Conservation (phyloP, 345 rosid genomes). For the Eucalyptus curtisii region DNA sequence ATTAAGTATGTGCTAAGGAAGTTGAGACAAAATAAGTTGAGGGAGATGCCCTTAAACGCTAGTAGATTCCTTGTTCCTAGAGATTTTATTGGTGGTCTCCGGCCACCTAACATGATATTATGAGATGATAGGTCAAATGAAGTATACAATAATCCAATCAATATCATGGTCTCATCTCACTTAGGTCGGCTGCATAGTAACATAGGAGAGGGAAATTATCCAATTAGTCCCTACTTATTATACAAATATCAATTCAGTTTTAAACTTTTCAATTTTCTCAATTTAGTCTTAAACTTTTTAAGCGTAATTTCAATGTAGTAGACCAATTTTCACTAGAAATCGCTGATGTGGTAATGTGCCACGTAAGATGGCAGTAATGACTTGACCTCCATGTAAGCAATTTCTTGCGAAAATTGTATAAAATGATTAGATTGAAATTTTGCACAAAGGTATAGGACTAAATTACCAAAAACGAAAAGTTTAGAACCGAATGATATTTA, state of each 20-base stretch:
- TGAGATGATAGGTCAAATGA: not conserved
- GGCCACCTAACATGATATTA: not conserved
- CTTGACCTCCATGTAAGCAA: not conserved
- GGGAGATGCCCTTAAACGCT: not conserved
- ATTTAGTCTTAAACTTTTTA: not conserved
- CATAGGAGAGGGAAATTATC: not conserved
- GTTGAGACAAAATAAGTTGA: not conserved
- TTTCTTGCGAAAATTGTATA: not conserved
- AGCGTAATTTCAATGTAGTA: not conserved
- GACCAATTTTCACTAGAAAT: not conserved
- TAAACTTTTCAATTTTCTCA: not conserved
- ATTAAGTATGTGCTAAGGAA: not conserved
- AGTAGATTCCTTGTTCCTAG: not conserved
- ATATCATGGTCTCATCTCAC: not conserved
- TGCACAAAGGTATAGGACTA: not conserved
- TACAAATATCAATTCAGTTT: not conserved
- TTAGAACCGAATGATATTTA: not conserved
- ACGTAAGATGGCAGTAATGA: not conserved
- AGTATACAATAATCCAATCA: not conserved
- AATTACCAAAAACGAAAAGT: not conserved
- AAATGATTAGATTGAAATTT: not conserved
- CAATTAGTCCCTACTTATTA: not conserved
- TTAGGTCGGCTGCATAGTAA: not conserved
- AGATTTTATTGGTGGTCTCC: not conserved
- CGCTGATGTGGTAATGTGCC: fast-evolving